A percentile compares a stretch with the other conserved stretches of the same genome.
Conservation (phyloP, 352 stramenopile species). For the Phytophthora litchii region DNA sequence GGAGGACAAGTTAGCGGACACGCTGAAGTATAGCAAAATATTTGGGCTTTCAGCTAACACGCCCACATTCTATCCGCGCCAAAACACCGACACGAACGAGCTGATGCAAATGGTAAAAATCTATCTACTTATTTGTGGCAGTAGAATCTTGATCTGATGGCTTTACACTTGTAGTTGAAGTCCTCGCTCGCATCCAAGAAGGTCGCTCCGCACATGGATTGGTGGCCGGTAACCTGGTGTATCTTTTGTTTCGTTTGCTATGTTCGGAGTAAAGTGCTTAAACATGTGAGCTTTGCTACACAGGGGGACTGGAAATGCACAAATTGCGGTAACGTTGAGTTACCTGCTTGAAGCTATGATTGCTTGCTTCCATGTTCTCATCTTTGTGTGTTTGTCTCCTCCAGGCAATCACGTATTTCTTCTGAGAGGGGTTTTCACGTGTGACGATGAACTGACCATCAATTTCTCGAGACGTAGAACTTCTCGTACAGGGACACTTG, state of each 20-base stretch:
- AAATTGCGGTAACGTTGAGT: slow-evolving; percentile 55
- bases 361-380: too few relatives aligned
- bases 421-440: not conserved
- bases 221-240: slow-evolving; percentile 64
- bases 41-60: slow-evolving; percentile 46
- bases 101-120: slow-evolving; percentile 40
- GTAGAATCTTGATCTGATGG: slow-evolving; percentile 7
- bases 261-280: slow-evolving; percentile 11
- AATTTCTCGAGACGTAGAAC: slow-evolving; percentile 46
- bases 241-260: slow-evolving; percentile 8
- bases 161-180: slow-evolving; percentile 31
- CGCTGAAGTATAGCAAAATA: slow-evolving; percentile 26
- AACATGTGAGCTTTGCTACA: slow-evolving; percentile 18
- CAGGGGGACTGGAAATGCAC: slow-evolving; percentile 84
- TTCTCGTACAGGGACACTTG: slow-evolving; percentile 76
- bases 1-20: slow-evolving; percentile 3
- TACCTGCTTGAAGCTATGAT: not conserved
- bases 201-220: slow-evolving; percentile 73
- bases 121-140: not conserved
- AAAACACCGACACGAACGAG: slow-evolving; percentile 33
- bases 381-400: not conserved
- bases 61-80: slow-evolving; percentile 46
- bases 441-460: slow-evolving; percentile 14
- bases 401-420: slow-evolving; percentile 63
- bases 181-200: slow-evolving; percentile 43